Base-by-base conservation (phyloP, 441 rosid genomes). In the Biscutella laevigata region DNA sequence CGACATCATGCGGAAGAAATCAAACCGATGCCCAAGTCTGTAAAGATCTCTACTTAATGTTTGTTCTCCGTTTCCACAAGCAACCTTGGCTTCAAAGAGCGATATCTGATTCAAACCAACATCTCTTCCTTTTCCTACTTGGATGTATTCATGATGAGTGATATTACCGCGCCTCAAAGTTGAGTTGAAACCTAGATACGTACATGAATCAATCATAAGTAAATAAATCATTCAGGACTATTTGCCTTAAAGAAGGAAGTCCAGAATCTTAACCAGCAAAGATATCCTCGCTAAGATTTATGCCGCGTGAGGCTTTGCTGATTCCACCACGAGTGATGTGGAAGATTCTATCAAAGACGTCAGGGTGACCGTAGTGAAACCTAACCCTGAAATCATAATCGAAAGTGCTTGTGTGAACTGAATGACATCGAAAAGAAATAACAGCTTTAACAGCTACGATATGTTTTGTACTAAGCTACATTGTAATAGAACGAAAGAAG, bases 111-210 rank as follows among this genome's bases (percentile, higher is more conserved):
- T 84, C 53, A 90, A 80, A 54, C 98, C 98, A 32, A 90, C 98
- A 70, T 90, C 98, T 66, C 98, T 75, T 53, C 98, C 98, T 74
- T 90, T 90, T 32, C 98, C 98, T 68, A 90, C 96, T 80, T 90
- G 98, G 54, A 87, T 87, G 63, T 90, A 90, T 77, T 87, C 98
- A 57, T 87, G 98, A 72, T 90, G 98, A 67, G 98, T 90, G 33
- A 90, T 40, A 75, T 90, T 87, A 34, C 95, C 98, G 45, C 82
- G 78, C 67, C 98, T 80, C 53, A 87, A 59, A 14, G 89, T 85
- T 52, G 96, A 90, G 69, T 87, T 90, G 64, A 90, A 87, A 65
- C 98, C 98, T 88, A 49, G 59, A 39, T 38, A 27, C 17, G 44
- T 45, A 33, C 8, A 59, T 20, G 22, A 53, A 32, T 28, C 33